phyloP scores from a whole-genome alignment of 192 early-diverging fungal species.

The Backusella tuberculispora region DNA sequence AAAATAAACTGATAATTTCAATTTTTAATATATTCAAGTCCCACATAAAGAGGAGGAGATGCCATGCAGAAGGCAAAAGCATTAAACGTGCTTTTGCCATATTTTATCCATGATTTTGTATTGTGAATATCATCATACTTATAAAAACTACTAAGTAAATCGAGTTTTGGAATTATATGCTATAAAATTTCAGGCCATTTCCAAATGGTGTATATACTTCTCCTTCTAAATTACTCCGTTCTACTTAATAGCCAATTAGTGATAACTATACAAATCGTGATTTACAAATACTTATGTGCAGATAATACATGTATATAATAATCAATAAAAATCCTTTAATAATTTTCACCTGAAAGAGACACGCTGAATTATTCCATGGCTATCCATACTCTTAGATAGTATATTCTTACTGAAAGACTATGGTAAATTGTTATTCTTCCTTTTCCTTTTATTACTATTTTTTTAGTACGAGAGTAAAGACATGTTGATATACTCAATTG shows the following conservation, averaged over 20 bases:
- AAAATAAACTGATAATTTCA: background rate
- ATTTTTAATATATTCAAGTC: background rate
- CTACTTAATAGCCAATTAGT: background rate
- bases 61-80: background rate
- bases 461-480: background rate
- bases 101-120: background rate
- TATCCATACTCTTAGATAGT: background rate
- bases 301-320: background rate
- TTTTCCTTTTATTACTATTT: conserved; percentile 5
- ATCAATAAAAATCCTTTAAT: background rate
- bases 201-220: background rate
- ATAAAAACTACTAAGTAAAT: background rate
- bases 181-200: background rate
- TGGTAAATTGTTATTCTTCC: background rate
- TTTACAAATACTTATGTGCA: background rate
- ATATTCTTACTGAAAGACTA: background rate
- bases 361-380: too few relatives aligned
- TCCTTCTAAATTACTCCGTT: conserved; percentile 10
- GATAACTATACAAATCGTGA: background rate
- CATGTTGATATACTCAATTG: background rate
- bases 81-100: background rate
- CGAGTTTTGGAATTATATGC: background rate
- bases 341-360: too few relatives aligned
- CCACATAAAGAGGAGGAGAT: background rate
- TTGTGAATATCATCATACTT: background rate